Evolutionary conservation across 75 land plant species (phyloP).

Genomic region (Ceratopteris richardii): DNA sequence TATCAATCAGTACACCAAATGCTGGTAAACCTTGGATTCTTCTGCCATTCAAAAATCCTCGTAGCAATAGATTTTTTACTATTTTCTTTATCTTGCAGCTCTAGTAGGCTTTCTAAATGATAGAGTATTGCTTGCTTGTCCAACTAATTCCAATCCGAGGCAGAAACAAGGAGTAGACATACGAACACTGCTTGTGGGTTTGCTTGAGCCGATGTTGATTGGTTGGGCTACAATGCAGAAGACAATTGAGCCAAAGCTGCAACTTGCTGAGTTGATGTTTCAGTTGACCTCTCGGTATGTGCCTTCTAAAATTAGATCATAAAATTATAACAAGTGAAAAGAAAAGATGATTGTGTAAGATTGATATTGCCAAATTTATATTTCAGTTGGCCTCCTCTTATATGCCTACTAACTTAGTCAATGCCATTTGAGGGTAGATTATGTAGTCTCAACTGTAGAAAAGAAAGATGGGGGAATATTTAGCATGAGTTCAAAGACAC

Average conservation of each 20-base stretch:
- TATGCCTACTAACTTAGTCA: too few species aligned
- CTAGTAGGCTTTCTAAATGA: slow-evolving; percentile 91
- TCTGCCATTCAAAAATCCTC: background rate
- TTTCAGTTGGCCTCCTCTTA: too few species aligned
- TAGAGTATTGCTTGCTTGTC: slow-evolving; percentile 68
- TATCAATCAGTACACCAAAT: slow-evolving; percentile 68
- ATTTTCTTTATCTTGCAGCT: slow-evolving; percentile 34
- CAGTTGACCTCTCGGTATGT: slow-evolving; percentile 89
- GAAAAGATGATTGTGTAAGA: too few species aligned
- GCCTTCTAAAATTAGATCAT: too few species aligned
- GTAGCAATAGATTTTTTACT: background rate
- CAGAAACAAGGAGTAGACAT: slow-evolving; percentile 91
- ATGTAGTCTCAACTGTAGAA: too few species aligned
- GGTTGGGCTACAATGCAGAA: slow-evolving; percentile 97
- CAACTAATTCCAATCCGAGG: slow-evolving; percentile 85
- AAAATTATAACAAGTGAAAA: too few species aligned
- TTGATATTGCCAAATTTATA: too few species aligned
- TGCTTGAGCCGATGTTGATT: slow-evolving; percentile 95
- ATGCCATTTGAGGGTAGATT: too few species aligned
- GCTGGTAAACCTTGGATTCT: slow-evolving; percentile 54
- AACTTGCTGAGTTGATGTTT: slow-evolving; percentile 78
- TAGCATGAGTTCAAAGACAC: too few species aligned
- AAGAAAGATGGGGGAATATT: too few species aligned
- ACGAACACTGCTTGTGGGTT: slow-evolving; percentile 86
- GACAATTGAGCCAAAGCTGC: slow-evolving; percentile 86